Percentiles rank a stretch among this genome's conserved stretches.
Conservation (phyloP, 108 stramenopile genomes). For the Skeletonema menzelii region DNA sequence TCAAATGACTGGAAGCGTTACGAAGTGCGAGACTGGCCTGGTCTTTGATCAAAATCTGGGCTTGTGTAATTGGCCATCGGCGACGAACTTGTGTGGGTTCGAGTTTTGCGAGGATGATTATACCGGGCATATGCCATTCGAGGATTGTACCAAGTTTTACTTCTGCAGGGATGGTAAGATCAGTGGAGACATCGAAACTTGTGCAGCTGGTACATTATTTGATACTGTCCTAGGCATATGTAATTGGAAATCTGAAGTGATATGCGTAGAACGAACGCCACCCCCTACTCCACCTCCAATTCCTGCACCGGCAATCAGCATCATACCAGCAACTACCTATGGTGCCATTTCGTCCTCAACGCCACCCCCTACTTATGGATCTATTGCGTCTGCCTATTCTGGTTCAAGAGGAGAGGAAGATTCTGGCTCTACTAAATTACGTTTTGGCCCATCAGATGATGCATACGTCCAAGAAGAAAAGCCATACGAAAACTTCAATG, state of each 20-base stretch:
- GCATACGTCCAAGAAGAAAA: slow-evolving; percentile 29
- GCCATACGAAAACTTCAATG: slow-evolving; percentile 31
- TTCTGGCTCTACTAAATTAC: background rate
- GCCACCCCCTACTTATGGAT: slow-evolving; percentile 18
- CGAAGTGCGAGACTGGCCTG: slow-evolving; percentile 21
- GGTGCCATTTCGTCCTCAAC: background rate
- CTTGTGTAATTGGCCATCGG: slow-evolving; percentile 44
- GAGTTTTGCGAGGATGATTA: slow-evolving; percentile 35
- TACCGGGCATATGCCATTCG: slow-evolving; percentile 27
- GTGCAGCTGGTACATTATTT: slow-evolving; percentile 41
- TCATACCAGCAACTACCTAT: slow-evolving; percentile 1
- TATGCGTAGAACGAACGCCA: slow-evolving; percentile 22
- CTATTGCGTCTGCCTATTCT: background rate
- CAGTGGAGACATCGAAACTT: slow-evolving; percentile 38
- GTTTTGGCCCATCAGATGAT: slow-evolving; percentile 19
- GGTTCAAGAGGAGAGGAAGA: background rate
- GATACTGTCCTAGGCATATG: slow-evolving; percentile 28
- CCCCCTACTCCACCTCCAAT: background rate
- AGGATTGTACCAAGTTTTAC: slow-evolving; percentile 45
- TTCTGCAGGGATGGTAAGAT: slow-evolving; percentile 36
- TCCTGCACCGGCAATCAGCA: slow-evolving; percentile 3
- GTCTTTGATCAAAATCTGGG: slow-evolving; percentile 37
- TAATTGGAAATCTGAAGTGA: slow-evolving; percentile 32
- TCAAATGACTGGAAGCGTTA: slow-evolving; percentile 26
- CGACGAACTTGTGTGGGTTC: slow-evolving; percentile 41